Base-by-base conservation (phyloP, 2,329 filamentous ascomycete genomes). In the Aureobasidium sp. region DNA sequence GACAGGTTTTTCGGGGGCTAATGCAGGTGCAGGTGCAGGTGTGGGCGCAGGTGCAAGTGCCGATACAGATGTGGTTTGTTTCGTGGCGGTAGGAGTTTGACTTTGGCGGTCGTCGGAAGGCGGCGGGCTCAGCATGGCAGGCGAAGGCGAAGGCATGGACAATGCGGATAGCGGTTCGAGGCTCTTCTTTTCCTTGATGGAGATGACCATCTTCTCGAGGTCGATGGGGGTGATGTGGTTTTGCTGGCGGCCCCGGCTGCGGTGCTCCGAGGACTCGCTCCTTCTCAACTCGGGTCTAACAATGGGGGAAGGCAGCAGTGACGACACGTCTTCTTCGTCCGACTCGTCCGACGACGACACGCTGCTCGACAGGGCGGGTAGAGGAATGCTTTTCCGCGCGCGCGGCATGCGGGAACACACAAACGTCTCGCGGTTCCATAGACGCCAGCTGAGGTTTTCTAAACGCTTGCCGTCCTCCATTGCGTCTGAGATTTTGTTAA, bases 381-480 rank as follows among this genome's bases (percentile, higher is more conserved):
- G 64, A 60, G 67, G 65, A 67, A 68, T 68, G 66, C 66, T 58
- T 39, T 61, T 66, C 60, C 53, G 53, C 65, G 61, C 67, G 68
- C 61, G 68, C 65, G 58, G 62, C 45, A 60, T 58, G 48, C 62
- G 56, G 45, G 58, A 64, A 42, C 57, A 64, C 59, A 62, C 69
- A 27, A 62, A 66, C 39, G 64, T 93, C 73, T 97, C 92, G 70
- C 91, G 84, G 70, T 91, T 95, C 93, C 92, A 97, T 64, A 97
- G 79, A 69, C 94, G 82, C 94, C 94, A 97, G 73, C 89, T 95
- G 66, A 99, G 81, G 78, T 99, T 97, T 75, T 97, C 94, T 72
- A 97, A 81, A 71, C 94, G 83, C 72, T 90, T 86, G 62, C 94
- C 94, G 76, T 97, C 89, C 73, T 96, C 90, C 73, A 97, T 88